Evolutionary conservation across 495 filamentous ascomycete genomes (phyloP), one percentile per base, ranked within the genome.

Genomic region (Talaromyces nanjingensis): DNA sequence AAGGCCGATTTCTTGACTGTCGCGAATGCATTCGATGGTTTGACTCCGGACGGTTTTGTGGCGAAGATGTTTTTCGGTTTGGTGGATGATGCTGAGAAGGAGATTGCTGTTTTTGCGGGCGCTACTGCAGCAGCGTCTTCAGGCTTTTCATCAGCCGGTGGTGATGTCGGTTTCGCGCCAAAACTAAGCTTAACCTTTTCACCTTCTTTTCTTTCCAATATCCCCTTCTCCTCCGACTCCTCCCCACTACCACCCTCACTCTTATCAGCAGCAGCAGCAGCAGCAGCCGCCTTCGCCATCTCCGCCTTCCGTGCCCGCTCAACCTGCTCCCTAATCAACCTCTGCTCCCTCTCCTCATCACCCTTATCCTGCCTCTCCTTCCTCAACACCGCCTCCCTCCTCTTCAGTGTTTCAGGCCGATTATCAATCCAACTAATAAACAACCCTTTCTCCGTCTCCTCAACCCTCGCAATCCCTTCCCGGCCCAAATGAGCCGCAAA

Each of bases 351-450:
- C 71, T 96, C 89, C 72, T 97, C 96, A 68, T 96, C 92, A 1
- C 91, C 93, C 67, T 87, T 89, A 68, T 97, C 91, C 74, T 89
- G 85, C 65, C 88, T 78, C 72, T 98, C 92, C 75, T 91, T 92
- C 73, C 87, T 87, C 69, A 89, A 75, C 39, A 96, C 79, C 24
- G 89, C 91, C 64, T 97, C 93, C 54, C 89, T 82, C 59, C 91
- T 78, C 69, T 84, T 79, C 71, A 98, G 76, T 0, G 91, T 90
- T 59, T 96, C 93, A 0, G 92, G 91, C 33, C 84, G 88, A 68
- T 93, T 90, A 74, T 99, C 93, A 33, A 97, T 86, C 91, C 93
- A 99, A 5, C 86, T 82, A 59, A 99, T 83, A 68, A 91, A 87
- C 14, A 97, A 66, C 1, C 94, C 79, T 69, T 96, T 93, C 54